Conservation (phyloP, 2,329 filamentous ascomycete genomes). For the Shiraia sp. region DNA sequence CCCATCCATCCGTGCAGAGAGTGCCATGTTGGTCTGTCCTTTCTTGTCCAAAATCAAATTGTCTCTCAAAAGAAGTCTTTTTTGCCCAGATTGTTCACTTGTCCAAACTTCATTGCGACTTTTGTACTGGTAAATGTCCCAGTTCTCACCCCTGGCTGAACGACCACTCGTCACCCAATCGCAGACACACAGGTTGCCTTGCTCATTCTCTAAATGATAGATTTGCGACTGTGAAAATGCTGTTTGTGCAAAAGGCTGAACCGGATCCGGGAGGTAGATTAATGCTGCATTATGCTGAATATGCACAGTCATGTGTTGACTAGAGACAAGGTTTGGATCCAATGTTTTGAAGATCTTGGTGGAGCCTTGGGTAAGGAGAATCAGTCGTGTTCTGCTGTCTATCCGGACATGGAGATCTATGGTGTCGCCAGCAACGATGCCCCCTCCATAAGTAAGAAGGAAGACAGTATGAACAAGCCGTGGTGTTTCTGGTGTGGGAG, state of each 20-base stretch:
- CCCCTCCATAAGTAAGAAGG: constrained; percentile 90
- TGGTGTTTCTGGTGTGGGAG: constrained; percentile 24
- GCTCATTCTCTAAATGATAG: constrained; percentile 63
- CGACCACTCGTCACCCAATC: constrained; percentile 96
- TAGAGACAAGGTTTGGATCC: constrained; percentile 49
- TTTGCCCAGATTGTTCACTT: constrained; percentile 43
- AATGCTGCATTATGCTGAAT: constrained; percentile 56
- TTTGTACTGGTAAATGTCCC: constrained; percentile 78
- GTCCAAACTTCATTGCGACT: constrained; percentile 88
- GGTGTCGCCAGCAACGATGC: constrained; percentile 83
- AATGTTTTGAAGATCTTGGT: constrained; percentile 94
- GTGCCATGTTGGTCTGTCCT: constrained; percentile 31
- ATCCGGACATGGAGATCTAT: constrained; percentile 74
- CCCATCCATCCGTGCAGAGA: constrained; percentile 66
- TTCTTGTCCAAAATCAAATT: constrained; percentile 72
- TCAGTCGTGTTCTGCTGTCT: constrained; percentile 65
- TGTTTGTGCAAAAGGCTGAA: constrained; percentile 85
- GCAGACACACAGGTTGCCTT: constrained; percentile 70
- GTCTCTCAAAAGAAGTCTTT: constrained; percentile 79
- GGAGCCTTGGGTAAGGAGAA: constrained; percentile 69
- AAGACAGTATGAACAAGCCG: constrained; percentile 75
- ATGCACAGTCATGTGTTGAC: constrained; percentile 55
- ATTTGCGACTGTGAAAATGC: constrained; percentile 83
- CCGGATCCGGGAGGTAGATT: constrained; percentile 81
- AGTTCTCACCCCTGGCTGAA: constrained; percentile 81